Base-by-base conservation (phyloP, 345 rosid species). In the Murraya paniculata region DNA sequence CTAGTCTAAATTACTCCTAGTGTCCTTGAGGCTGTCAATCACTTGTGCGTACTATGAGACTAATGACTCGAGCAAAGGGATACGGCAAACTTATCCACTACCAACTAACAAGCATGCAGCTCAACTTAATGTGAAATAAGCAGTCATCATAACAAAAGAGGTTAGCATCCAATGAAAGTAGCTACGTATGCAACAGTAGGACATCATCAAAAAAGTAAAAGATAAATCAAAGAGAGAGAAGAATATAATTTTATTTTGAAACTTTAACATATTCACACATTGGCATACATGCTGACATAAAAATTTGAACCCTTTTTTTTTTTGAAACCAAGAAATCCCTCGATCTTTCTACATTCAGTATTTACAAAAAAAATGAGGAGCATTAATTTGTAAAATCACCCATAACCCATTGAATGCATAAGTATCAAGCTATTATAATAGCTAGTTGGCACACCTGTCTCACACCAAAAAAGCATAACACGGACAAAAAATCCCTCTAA, bases 1-100 rank as follows among this genome's bases (percentile, higher is more conserved):
- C 74, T 80, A 71, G 58, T 62, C 85, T 74, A 68, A 30, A 74
- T 9, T 60, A 39, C 27, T 36, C 75, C 75, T 28, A 56, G 25
- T 64, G 60, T 78, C 73, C 77, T 76, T 39, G 45, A 39, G 27
- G 74, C 78, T 80, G 57, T 41, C 57, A 72, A 78, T 39, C 41
- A 41, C 69, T 66, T 64, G 9, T 16, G 45, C 14, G 53, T 36
- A 71, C 21, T 24, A 60, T 31, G 24, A 65, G 58, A 59, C 76
- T 66, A 66, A 60, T 7, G 57, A 78, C 75, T 55, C 61, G 21
- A 59, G 68, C 59, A 73, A 53, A 81, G 50, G 31, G 61, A 68
- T 5, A 11, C 24, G 33, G 22, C 39, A 78, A 64, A 67, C 14
- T 35, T 76, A 66, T 33, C 64, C 72, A 53, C 6, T 24, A 35